phyloP scores from a whole-genome alignment of 805 yeast genomes.

The Teunomyces kruisii region DNA sequence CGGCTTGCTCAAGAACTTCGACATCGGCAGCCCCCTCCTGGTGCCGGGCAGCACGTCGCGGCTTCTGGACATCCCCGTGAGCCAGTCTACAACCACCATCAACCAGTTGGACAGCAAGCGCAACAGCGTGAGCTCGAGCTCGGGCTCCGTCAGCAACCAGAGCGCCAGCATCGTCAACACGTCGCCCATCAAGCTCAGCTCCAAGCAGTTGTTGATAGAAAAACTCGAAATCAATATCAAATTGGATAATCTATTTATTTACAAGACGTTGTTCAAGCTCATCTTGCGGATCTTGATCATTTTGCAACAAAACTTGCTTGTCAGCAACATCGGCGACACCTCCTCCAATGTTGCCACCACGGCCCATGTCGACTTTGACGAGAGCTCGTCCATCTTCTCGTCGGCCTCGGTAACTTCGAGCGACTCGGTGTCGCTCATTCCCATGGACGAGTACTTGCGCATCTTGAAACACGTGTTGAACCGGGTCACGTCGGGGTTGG shows the following conservation, averaged over 20 bases:
- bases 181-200: constrained; percentile 41
- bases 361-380: constrained; percentile 16
- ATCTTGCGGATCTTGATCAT: constrained; percentile 26
- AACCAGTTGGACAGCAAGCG: constrained; percentile 10
- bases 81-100: constrained; percentile 13
- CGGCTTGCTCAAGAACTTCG: constrained; percentile 38
- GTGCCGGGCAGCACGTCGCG: not conserved
- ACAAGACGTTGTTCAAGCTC: constrained; percentile 33
- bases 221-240: constrained; percentile 43
- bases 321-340: constrained; percentile 7
- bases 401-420: constrained; percentile 23
- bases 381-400: constrained; percentile 37
- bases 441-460: constrained; percentile 33
- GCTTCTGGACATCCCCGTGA: constrained; percentile 9
- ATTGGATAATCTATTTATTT: constrained; percentile 39
- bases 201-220: constrained; percentile 42
- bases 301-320: constrained; percentile 23
- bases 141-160: not conserved
- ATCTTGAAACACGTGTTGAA: constrained; percentile 25
- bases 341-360: not conserved
- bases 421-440: constrained; percentile 19
- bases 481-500: constrained; percentile 33
- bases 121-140: not conserved
- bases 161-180: constrained; percentile 13
- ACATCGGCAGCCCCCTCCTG: constrained; percentile 25